Evolutionary conservation across 768 basidiomycete genomes (phyloP), one percentile per base, ranked within the genome.

Genomic region (Dentipellis sp.): DNA sequence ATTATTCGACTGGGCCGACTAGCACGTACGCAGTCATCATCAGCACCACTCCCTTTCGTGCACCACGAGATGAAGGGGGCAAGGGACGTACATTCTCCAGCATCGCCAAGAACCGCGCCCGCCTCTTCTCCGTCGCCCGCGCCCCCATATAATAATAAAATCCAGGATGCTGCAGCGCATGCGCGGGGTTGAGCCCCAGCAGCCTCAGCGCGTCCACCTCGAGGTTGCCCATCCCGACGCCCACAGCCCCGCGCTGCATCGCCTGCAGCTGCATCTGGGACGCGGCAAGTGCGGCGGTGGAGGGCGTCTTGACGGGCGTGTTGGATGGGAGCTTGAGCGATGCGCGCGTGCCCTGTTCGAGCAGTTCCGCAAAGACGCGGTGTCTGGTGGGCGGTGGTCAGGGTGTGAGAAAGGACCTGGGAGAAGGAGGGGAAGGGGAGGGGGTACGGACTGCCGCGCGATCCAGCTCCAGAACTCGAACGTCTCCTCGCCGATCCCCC

Each of bases 381-480:
- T 97, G 84, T 65, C 93, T 95, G 58, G n/a, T 45, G 48, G 54
- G 35, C 36, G 17, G 19, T 50, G n/a, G 10, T 1, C 3, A 29
- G 29, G 29, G 29, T 3, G 35, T 16, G 17, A 34, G 10, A 1
- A n/a, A n/a, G n/a, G n/a, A n/a, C n/a, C 36, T 16, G 17, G 29
- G 17, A 17, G 22, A 10, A 58, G 29, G 12, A 58, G 29, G 12
- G 22, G 34, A 39, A 38, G 19, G 36, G 9, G 50, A 19, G 45
- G n/a, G 3, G 14, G 38, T 16, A 77, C 87, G 55, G 64, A 93
- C 91, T 97, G 94, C 66, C 93, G 76, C 8, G 91, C 88, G 55
- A 94, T 76, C 95, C 94, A 99, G 61, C 89, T 90, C 95, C 95
- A 97, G 66, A 86, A 97, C 67, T 98, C 97, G 61, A 91, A 97